Base-by-base conservation (phyloP, 208 protist species). In the Wallacemonas sp. region DNA sequence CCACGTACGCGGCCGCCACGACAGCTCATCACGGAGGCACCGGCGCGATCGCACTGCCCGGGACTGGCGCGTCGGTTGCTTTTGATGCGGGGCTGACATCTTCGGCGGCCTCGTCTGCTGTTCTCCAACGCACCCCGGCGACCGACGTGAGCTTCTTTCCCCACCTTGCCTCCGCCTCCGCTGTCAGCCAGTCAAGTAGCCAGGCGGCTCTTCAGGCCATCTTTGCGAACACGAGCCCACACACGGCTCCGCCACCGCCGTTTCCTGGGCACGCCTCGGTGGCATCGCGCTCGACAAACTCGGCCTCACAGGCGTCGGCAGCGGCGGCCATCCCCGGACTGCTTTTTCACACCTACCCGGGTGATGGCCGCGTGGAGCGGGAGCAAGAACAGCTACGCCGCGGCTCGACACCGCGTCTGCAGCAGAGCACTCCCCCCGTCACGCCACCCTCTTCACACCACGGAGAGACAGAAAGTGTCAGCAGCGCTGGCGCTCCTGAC, bases 341-440 rank as follows among this genome's bases (percentile, higher is more conserved):
- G 26, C 50, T 67, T 4, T 81, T 66, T 41, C 52, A 77, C 58
- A 24, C 32, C 13, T 81, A 68, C 54, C 71, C 69, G 12, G 76
- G 76, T 19, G 62, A 68, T 13, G 48, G 13, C 36, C 41, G 39
- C n/a, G 71, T 60, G 9, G 60, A 1, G 19, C 24, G 63, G 21
- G 27, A 66, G n/a, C n/a, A 57, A 32, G 30, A 19, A 9, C 50
- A 57, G 30, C 50, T 57, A 32, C 50, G 50, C 13, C 50, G 50
- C 12, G 50, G 50, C 29, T 26, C 44, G 44, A 13, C 44, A 9
- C 5, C 24, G 22, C n/a, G n/a, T n/a, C n/a, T n/a, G n/a, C n/a
- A n/a, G n/a, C n/a, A n/a, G n/a, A n/a, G n/a, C n/a, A n/a, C n/a
- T n/a, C n/a, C n/a, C n/a, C n/a, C n/a, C n/a, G n/a, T n/a, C n/a